phyloP scores from a whole-genome alignment of 2,329 filamentous ascomycete species.

The Rhynchosporium graminicola region DNA sequence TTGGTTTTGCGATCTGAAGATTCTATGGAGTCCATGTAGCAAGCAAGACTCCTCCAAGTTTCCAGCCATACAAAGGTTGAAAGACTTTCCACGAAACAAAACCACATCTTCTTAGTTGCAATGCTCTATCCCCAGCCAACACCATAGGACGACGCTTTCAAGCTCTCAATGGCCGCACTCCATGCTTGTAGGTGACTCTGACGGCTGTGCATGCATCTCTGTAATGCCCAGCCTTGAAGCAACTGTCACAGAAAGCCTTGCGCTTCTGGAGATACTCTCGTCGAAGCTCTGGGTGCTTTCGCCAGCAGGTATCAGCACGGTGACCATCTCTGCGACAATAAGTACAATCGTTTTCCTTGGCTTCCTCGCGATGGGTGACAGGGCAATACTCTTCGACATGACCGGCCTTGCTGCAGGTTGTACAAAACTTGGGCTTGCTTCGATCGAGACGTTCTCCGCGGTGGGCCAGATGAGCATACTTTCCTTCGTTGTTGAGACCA shows the following conservation, averaged over 20 bases:
- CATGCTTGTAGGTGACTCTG: background rate
- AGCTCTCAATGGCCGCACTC: background rate
- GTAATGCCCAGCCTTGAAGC: background rate
- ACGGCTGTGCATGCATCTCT: background rate
- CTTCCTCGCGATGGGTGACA: background rate
- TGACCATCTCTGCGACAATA: background rate
- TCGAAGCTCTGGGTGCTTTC: background rate
- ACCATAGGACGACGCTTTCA: too few relatives aligned
- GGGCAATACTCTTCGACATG: conserved; percentile 5
- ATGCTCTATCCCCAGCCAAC: too few relatives aligned
- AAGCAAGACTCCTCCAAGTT: too few relatives aligned
- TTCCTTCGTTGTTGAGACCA: background rate
- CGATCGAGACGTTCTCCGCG: background rate
- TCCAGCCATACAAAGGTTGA: too few relatives aligned
- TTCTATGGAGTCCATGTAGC: too few relatives aligned
- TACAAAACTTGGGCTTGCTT: conserved; percentile 5
- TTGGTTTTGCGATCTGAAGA: too few relatives aligned
- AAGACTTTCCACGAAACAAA: too few relatives aligned
- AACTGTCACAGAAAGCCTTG: background rate
- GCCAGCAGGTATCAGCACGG: background rate
- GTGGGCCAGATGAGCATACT: background rate
- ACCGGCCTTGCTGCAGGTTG: background rate
- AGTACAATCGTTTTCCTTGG: background rate
- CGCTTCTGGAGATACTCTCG: background rate
- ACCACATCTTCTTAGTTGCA: too few relatives aligned